A percentile compares a stretch with the other conserved stretches of the same genome.
Evolutionary conservation across 306 rosid species (phyloP).

Genomic region (Begonia masoniana): DNA sequence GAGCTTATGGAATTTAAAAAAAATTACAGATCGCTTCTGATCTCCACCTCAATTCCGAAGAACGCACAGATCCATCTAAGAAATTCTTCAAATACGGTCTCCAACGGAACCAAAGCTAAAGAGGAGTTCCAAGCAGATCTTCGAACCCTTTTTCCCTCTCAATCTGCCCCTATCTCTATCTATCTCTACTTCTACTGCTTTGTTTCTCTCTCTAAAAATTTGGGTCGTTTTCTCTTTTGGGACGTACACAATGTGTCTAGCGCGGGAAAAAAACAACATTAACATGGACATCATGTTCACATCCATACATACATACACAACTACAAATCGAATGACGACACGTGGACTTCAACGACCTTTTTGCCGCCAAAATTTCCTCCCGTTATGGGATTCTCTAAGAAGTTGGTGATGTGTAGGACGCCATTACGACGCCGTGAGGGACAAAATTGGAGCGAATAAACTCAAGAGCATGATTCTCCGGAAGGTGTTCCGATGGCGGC

Average conservation of each 20-base stretch:
- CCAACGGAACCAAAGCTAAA: conserved; percentile 1
- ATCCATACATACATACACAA: background rate
- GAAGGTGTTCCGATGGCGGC: too few relatives aligned
- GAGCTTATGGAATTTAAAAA: background rate
- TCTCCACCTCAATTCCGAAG: conserved; percentile 7
- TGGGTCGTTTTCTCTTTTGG: conserved; percentile 12
- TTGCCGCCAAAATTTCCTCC: conserved; percentile 41
- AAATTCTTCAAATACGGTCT: conserved; percentile 3
- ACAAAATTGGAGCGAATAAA: too few relatives aligned
- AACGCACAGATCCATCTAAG: conserved; percentile 12
- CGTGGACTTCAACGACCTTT: conserved; percentile 4
- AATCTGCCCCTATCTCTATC: conserved; percentile 17
- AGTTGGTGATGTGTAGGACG: too few relatives aligned
- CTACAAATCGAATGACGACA: conserved; percentile 1
- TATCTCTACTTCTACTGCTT: background rate
- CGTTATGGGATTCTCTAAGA: conserved; percentile 8
- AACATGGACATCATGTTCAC: conserved; percentile 4
- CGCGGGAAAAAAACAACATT: conserved; percentile 42
- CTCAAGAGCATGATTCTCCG: too few relatives aligned
- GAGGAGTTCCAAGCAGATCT: conserved; percentile 3
- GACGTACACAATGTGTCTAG: conserved; percentile 9
- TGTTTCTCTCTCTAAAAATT: conserved; percentile 17
- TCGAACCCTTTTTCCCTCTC: too few relatives aligned
- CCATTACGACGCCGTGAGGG: too few relatives aligned
- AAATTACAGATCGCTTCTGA: conserved; percentile 8